Conservation (phyloP, 2,329 filamentous ascomycete genomes). For the Xylaria sp. region DNA sequence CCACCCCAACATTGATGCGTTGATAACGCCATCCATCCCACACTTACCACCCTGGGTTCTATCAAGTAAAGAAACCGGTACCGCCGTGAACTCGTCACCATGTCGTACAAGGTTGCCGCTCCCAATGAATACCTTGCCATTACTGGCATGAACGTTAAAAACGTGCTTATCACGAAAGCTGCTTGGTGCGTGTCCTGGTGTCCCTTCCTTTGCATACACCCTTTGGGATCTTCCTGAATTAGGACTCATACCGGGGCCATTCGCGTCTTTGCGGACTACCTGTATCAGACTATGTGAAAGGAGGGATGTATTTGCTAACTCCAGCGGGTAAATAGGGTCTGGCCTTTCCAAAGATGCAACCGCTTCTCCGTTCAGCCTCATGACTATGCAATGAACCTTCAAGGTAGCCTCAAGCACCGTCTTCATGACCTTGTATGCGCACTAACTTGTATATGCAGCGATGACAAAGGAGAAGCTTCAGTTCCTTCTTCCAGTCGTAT, state of each 20-base stretch:
- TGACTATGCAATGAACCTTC: slow-evolving; percentile 80
- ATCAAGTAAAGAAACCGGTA: neutral
- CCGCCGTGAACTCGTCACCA: slow-evolving; percentile 36
- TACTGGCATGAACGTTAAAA: slow-evolving; percentile 75
- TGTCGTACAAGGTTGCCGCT: slow-evolving; percentile 69
- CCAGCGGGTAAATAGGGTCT: slow-evolving; percentile 43
- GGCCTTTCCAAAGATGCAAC: slow-evolving; percentile 69
- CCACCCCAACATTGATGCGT: neutral
- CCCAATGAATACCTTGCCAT: slow-evolving; percentile 87
- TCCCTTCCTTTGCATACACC: neutral
- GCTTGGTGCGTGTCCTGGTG: slow-evolving; percentile 46
- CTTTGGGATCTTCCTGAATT: too few species aligned
- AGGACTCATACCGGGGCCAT: too few species aligned
- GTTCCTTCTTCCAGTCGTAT: slow-evolving; percentile 79
- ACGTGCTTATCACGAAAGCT: slow-evolving; percentile 78
- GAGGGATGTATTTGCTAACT: neutral
- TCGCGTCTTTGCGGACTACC: neutral
- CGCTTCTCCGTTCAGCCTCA: slow-evolving; percentile 69
- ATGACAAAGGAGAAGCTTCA: slow-evolving; percentile 91
- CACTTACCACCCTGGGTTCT: neutral
- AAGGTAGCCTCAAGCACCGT: slow-evolving; percentile 40
- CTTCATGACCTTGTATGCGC: neutral
- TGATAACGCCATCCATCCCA: neutral
- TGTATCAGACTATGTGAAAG: neutral
- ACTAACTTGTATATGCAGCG: slow-evolving; percentile 46